Evolutionary conservation across 2,329 filamentous ascomycete genomes (phyloP), one percentile per base, ranked within the genome.

Genomic region (Ampelomyces quisqualis): DNA sequence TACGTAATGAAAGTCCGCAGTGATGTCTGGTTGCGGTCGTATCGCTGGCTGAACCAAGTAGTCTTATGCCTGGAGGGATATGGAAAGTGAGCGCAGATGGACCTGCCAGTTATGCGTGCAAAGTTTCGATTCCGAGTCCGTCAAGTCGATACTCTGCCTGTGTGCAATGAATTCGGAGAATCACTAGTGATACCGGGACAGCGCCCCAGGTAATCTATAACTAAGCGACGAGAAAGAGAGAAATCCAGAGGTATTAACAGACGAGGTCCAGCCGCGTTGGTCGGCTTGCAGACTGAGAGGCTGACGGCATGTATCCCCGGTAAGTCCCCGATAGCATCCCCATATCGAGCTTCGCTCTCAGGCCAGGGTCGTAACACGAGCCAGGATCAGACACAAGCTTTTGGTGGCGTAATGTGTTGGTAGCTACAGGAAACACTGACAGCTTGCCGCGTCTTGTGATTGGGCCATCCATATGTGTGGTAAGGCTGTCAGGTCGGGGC

Each of bases 281-380:
- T 29, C 43, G 26, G 11, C 31, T 34, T 43, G 45, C 40, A 47
- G 34, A 43, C 34, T 18, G 26, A 36, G 42, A 50, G 45, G 53
- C 55, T 57, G 45, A 52, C 37, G 43, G 45, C 37, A 51, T 32
- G 29, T 31, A 31, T 31, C 9, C 51, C 45, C 38, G 30, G 43
- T 49, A 56, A 56, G 52, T 49, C 43, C 54, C 54, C 52, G 52
- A 55, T 29, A 30, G 43, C 38, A 30, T 17, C 13, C 32, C 40
- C 37, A 40, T 19, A 39, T 31, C 18, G 18, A 23, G 31, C 13
- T 21, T 34, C 24, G 38, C 19, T 17, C 34, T 44, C 42, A 20
- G 22, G 27, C 38, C 20, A 33, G 39, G 45, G 13, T 21, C 27
- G 34, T 19, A 43, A 43, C 26, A 32, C 31, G 33, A 17, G 29